Base-by-base conservation (phyloP, 352 stramenopile species). In the Pythium rhizo-oryzae region DNA sequence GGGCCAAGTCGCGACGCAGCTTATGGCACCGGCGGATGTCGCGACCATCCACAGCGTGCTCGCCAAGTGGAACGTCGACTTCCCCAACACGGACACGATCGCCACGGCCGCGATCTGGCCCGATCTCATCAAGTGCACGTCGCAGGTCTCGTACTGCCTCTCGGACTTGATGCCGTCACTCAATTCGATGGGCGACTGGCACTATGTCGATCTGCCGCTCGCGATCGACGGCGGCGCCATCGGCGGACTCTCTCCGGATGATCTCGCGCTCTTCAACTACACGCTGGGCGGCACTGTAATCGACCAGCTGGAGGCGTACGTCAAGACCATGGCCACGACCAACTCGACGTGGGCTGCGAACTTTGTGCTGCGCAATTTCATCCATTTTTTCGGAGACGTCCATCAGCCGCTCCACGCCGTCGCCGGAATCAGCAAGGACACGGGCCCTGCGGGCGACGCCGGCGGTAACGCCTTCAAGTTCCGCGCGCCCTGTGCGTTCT, bases 341-440 rank as follows among this genome's bases (percentile, higher is more conserved):
- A 77, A 88, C 56, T 92, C 83, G 19, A 72, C 71, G 52, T 92
- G 83, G 83, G 70, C 79, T 0, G 80, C 71, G 51, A 92, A 92
- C 70, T 57, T 89, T 15, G 62, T 80, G n/a, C 46, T 92, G 7
- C 83, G 83, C 30, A 79, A 90, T 68, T 85, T 92, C 67, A 80
- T 92, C 67, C 83, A 92, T 71, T 78, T 90, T 62, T 85, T 90
- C 53, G 82, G 77, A 2, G 84, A 92, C 55, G 50, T 88, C 18
- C 80, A 90, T 60, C 82, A 92, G 54, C 84, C 84, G 0, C 69
- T 90, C 21, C 84, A 92, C 75, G 75, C 77, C 0, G 75, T 89
- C 1, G 72, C 67, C 0, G 81, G 75, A 12, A 71, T 90, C 55
- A 84, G 69, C 43, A 61, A 70, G 24, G 51, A 55, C n/a, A 19